phyloP scores from a whole-genome alignment of 2,329 filamentous ascomycete species.

The Colletotrichum sp. region DNA sequence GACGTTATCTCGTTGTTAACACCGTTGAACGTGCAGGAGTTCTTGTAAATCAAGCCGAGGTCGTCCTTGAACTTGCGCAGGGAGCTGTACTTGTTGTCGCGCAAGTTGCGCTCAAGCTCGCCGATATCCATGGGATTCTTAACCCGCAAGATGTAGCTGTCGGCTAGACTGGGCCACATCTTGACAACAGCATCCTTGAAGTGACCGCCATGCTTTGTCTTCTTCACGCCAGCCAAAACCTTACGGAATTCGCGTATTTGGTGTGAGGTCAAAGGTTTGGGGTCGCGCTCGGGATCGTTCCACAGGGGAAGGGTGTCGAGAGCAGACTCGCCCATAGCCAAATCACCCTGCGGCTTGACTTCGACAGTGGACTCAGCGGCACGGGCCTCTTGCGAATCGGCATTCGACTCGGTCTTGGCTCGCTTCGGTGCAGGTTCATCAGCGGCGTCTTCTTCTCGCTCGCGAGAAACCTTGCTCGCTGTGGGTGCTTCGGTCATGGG shows the following conservation, averaged over 20 bases:
- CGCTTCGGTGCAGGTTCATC: conserved; percentile 79
- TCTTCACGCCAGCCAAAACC: conserved; percentile 77
- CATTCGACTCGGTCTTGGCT: conserved; percentile 70
- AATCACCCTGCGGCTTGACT: conserved; percentile 32
- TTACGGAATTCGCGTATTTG: conserved; percentile 69
- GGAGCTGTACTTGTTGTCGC: conserved; percentile 67
- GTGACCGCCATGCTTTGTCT: conserved; percentile 78
- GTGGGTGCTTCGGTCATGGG: conserved; percentile 58
- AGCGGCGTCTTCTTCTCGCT: conserved; percentile 75
- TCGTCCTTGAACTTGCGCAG: conserved; percentile 78
- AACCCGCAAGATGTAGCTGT: conserved; percentile 72
- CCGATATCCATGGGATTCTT: conserved; percentile 83
- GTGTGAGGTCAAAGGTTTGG: conserved; percentile 58
- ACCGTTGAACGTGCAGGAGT: conserved; percentile 85
- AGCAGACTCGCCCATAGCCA: conserved; percentile 13
- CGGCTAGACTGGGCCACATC: conserved; percentile 76
- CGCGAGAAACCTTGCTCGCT: conserved; percentile 69
- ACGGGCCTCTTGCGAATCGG: conserved; percentile 34
- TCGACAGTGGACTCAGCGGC: conserved; percentile 25
- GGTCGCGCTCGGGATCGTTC: conserved; percentile 46
- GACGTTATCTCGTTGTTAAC: conserved; percentile 73
- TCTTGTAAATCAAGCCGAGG: conserved; percentile 78
- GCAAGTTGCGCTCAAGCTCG: conserved; percentile 82
- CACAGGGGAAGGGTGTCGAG: conserved; percentile 41
- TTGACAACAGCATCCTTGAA: conserved; percentile 82